phyloP scores from a whole-genome alignment of 495 filamentous ascomycete species.

The Letharia columbiana region DNA sequence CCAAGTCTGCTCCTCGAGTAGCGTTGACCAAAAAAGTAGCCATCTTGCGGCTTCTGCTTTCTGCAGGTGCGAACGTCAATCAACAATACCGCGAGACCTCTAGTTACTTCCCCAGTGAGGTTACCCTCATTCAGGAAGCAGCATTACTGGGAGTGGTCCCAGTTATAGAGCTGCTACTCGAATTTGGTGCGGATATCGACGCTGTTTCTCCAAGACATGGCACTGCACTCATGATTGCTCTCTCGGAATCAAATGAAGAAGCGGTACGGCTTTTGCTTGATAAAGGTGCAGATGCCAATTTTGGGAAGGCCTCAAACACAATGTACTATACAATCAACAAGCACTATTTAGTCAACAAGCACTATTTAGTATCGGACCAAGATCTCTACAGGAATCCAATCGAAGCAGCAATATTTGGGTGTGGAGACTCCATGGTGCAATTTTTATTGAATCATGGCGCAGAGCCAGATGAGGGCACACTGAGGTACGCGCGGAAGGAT shows the following conservation, averaged over 20 bases:
- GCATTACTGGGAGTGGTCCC: slow-evolving; percentile 8
- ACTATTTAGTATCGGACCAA: too few species aligned
- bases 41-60: not conserved
- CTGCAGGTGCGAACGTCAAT: not conserved
- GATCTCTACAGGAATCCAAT: not conserved
- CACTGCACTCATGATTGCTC: slow-evolving; percentile 28
- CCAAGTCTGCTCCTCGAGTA: not conserved
- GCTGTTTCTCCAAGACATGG: slow-evolving; percentile 2
- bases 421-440: not conserved
- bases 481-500: not conserved
- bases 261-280: slow-evolving; percentile 20
- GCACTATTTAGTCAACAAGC: too few species aligned
- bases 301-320: not conserved
- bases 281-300: slow-evolving; percentile 21
- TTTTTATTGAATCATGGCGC: not conserved
- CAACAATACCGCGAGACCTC: not conserved
- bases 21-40: not conserved
- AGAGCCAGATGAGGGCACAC: not conserved
- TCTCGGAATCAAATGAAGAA: slow-evolving; percentile 6
- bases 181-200: slow-evolving; percentile 26
- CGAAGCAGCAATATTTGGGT: not conserved
- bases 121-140: slow-evolving; percentile 21
- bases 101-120: too few species aligned
- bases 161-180: slow-evolving; percentile 22
- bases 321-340: too few species aligned